A percentile compares a stretch with the other conserved stretches of the same genome.
Conservation (phyloP, 768 basidiomycete genomes). For the Boletus speciosus region DNA sequence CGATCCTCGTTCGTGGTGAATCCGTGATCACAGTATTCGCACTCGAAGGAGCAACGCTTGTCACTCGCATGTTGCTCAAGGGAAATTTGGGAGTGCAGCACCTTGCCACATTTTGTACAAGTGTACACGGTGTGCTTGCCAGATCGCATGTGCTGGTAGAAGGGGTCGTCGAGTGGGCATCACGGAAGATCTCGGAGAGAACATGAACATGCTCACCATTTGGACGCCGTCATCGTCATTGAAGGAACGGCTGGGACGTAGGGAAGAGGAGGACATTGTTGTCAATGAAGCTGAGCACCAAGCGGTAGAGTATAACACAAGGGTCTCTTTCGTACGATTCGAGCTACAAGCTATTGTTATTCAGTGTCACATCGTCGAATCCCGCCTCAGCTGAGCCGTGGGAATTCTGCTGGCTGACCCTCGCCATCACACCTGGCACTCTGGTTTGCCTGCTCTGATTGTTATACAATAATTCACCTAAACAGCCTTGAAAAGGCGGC, state of each 20-base stretch:
- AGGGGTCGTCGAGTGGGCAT: not conserved
- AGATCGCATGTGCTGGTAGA: conserved; percentile 11
- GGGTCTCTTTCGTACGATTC: conserved; percentile 12
- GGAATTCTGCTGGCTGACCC: no score
- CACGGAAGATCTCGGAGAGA: not conserved
- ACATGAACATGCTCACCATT: conserved; percentile 13
- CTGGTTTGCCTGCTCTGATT: no score
- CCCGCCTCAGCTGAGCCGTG: no score
- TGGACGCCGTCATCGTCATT: conserved; percentile 1
- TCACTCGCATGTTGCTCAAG: conserved; percentile 15
- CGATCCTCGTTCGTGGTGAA: conserved; percentile 6
- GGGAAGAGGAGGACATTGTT: conserved; percentile 10
- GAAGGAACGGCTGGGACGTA: conserved; percentile 22
- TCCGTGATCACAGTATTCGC: conserved; percentile 12
- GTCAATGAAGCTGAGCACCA: not conserved
- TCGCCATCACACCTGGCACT: no score
- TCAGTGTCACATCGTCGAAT: no score
- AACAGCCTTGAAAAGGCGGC: no score
- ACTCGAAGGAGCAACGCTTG: conserved; percentile 14
- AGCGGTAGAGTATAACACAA: not conserved
- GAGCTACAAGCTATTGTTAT: not conserved
- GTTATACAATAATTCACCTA: no score
- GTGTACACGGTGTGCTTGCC: conserved; percentile 1
- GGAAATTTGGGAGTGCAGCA: conserved; percentile 1
- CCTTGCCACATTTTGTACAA: conserved; percentile 10